These are phyloP conservation scores for Fusarium robinianum DNA, from an alignment of 2,329 filamentous ascomycete species.

Conservation along the genomic window DNA sequence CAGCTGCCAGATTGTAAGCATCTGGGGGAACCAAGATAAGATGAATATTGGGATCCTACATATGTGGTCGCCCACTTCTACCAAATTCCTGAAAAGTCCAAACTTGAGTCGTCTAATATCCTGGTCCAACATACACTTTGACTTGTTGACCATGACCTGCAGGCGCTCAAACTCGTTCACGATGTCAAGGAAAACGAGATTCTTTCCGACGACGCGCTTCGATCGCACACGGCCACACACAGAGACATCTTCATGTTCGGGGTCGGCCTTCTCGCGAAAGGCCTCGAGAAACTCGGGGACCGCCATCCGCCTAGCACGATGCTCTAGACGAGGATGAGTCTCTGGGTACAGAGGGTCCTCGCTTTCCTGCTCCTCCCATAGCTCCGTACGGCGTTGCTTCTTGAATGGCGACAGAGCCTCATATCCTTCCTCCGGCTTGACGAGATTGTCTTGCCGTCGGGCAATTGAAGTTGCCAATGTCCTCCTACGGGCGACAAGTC, in stretches of 20 bases:
- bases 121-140: conserved; percentile 47
- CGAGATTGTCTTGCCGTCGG: conserved; percentile 3
- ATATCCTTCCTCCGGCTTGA: conserved; percentile 24
- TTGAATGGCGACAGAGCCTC: conserved; percentile 44
- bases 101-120: conserved; percentile 50
- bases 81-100: conserved; percentile 65
- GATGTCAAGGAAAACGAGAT: conserved; percentile 84
- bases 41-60: conserved; percentile 58
- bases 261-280: conserved; percentile 34
- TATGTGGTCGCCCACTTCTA: conserved; percentile 82
- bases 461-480: conserved; percentile 28
- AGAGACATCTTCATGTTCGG: conserved; percentile 37
- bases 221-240: conserved; percentile 70
- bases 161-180: conserved; percentile 71
- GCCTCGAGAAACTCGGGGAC: conserved; percentile 43
- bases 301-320: conserved; percentile 35
- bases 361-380: conserved; percentile 41
- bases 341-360: conserved; percentile 44
- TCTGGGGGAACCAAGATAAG: conserved; percentile 21
- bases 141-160: conserved; percentile 76
- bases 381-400: conserved; percentile 41
- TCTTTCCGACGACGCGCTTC: conserved; percentile 72
- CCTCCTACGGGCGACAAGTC: conserved; percentile 18
- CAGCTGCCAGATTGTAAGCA: conserved; percentile 53
- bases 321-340: conserved; percentile 43